Evolutionary conservation across 2,329 filamentous ascomycete species (phyloP).

Genomic region (Waltergamsia citrina): DNA sequence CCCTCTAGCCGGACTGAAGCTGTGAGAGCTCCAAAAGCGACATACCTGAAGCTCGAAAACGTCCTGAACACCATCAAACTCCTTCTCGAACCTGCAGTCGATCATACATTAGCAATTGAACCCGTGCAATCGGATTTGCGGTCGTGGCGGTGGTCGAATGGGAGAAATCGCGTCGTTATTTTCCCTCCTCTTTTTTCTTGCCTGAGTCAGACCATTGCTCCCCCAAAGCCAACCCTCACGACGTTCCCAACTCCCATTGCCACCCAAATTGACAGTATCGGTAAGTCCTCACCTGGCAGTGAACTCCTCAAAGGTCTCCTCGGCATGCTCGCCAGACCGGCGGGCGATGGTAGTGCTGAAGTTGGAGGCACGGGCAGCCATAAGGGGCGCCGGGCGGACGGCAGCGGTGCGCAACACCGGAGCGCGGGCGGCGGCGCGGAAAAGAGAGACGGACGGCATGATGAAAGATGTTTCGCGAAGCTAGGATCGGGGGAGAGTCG

Average conservation of each 20-base stretch:
- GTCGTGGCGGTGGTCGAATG: neutral
- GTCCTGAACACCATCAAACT: slow-evolving; percentile 95
- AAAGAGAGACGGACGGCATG: slow-evolving; percentile 59
- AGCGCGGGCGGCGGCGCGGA: slow-evolving; percentile 62
- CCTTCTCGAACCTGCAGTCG: slow-evolving; percentile 84
- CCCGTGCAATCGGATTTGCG: neutral
- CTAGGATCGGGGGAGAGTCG: too few relatives aligned
- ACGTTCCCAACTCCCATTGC: neutral
- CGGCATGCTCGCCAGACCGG: slow-evolving; percentile 55
- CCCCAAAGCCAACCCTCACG: neutral
- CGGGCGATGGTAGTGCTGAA: slow-evolving; percentile 55
- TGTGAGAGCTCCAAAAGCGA: neutral
- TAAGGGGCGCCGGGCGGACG: slow-evolving; percentile 48
- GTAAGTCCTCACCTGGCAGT: slow-evolving; percentile 71
- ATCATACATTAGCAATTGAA: slow-evolving; percentile 17
- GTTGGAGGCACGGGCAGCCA: slow-evolving; percentile 40
- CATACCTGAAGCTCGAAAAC: slow-evolving; percentile 98
- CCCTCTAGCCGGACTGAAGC: slow-evolving; percentile 1
- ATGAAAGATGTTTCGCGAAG: too few relatives aligned
- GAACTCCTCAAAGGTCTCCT: slow-evolving; percentile 99
- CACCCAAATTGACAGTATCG: neutral
- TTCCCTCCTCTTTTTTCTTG: slow-evolving; percentile 1
- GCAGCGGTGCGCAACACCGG: slow-evolving; percentile 53
- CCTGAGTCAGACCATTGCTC: neutral
- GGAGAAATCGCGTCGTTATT: slow-evolving; percentile 5